Percentiles rank a stretch among this genome's conserved stretches.
phyloP scores from a whole-genome alignment of 345 rosid genomes.

The Syzygium aromaticum region DNA sequence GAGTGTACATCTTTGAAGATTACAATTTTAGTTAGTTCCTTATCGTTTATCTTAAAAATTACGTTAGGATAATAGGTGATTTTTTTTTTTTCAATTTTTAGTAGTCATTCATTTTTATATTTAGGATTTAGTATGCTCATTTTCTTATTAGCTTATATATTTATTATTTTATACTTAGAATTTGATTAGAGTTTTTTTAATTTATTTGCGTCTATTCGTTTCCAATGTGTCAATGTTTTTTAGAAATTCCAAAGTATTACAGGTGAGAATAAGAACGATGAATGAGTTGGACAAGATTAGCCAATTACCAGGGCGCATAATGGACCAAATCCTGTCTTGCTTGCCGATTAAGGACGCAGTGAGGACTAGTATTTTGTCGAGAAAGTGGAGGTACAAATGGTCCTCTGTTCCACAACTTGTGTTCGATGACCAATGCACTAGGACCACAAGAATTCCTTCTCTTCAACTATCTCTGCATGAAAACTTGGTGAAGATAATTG shows the following conservation, averaged over 20 bases:
- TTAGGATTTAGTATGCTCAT: neutral
- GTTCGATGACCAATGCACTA: neutral
- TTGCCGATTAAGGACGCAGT: neutral
- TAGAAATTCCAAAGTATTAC: neutral
- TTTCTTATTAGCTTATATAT: neutral
- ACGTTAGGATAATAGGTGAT: neutral
- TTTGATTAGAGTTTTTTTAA: neutral
- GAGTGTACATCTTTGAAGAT: neutral
- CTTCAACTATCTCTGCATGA: neutral
- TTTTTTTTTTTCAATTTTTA: neutral
- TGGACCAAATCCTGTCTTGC: neutral
- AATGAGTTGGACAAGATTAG: neutral
- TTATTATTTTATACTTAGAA: neutral
- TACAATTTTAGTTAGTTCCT: neutral
- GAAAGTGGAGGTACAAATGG: slow-evolving; percentile 5
- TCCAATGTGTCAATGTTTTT: neutral
- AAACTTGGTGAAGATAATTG: neutral
- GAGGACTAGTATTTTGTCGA: slow-evolving; percentile 4
- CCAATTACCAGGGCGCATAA: neutral
- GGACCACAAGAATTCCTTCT: neutral
- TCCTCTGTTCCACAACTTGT: neutral
- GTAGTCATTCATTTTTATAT: neutral
- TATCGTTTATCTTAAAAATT: neutral
- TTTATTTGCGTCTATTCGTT: neutral
- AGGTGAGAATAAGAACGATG: neutral